These are phyloP conservation scores for Syzygium syzygioides DNA, from an alignment of 441 rosid species.

Conservation along the genomic window DNA sequence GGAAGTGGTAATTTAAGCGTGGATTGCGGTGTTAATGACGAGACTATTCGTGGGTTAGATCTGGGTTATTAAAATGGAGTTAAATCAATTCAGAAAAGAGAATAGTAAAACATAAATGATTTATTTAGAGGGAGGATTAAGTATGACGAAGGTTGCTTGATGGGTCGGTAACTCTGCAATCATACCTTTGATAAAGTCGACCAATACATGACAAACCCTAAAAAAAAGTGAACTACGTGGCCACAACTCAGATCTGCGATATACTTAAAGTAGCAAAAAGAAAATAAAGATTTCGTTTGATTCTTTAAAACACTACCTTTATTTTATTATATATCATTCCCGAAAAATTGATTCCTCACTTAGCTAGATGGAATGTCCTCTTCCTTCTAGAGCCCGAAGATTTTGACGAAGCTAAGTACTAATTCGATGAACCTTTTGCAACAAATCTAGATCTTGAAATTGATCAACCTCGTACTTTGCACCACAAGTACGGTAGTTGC, in stretches of 20 bases:
- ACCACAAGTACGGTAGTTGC: neutral
- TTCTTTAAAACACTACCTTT: neutral
- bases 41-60: neutral
- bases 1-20: neutral
- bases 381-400: neutral
- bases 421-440: neutral
- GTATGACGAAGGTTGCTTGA: neutral
- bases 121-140: neutral
- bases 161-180: neutral
- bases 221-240: neutral
- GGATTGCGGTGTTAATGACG: neutral
- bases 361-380: neutral
- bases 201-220: neutral
- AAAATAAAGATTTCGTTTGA: neutral
- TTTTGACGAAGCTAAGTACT: neutral
- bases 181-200: neutral
- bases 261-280: neutral
- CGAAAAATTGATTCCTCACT: neutral
- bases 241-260: neutral
- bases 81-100: neutral
- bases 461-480: neutral
- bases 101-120: neutral
- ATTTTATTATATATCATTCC: neutral
- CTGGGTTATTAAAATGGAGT: neutral
- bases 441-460: neutral